Conservation (phyloP, 2,329 filamentous ascomycete genomes). For the Zymoseptoria ardabiliae region DNA sequence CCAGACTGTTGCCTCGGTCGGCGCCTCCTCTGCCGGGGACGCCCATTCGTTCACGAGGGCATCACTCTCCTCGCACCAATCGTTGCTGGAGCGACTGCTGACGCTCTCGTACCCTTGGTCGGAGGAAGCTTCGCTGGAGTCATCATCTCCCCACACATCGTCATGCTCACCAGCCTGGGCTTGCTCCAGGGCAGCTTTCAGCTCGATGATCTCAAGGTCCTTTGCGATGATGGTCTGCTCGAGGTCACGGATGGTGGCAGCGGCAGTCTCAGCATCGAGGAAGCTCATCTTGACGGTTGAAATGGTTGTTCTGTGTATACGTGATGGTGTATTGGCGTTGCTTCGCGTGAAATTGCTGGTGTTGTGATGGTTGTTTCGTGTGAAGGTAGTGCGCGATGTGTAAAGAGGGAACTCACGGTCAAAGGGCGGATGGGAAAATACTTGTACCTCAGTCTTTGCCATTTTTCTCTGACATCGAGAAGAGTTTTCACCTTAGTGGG, state of each 20-base stretch:
- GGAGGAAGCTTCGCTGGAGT: neutral
- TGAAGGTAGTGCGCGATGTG: neutral
- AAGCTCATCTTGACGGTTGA: neutral
- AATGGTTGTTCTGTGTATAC: neutral
- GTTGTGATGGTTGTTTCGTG: neutral
- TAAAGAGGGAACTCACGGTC: neutral
- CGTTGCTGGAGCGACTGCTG: neutral
- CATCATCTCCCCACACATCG: neutral
- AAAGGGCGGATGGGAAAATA: neutral
- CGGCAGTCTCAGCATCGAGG: neutral
- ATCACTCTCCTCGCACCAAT: neutral
- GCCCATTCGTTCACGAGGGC: neutral
- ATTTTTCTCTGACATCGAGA: neutral
- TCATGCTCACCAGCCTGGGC: neutral
- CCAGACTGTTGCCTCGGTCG: neutral
- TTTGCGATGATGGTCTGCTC: neutral
- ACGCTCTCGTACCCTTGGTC: neutral
- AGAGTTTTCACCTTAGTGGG: neutral
- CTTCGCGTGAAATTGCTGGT: neutral
- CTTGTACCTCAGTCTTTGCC: neutral
- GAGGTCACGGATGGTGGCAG: neutral
- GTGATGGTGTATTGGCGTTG: neutral
- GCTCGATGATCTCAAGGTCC: neutral
- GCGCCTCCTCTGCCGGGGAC: neutral
- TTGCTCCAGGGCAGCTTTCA: neutral